Conservation (phyloP, 73 alveolate species). For the Paramecium sonneborni region DNA sequence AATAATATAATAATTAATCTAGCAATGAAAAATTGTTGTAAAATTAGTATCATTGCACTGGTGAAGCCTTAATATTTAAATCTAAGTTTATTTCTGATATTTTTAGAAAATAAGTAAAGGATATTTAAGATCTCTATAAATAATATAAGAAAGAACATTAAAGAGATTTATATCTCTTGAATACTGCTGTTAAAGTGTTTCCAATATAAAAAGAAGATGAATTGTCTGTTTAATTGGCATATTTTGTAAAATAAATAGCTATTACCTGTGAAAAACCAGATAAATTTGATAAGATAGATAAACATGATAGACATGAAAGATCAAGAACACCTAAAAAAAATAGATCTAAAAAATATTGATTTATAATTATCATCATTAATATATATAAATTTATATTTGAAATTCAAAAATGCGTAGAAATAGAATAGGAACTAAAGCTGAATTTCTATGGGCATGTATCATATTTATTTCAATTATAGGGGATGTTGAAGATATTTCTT, state of each 20-base stretch:
- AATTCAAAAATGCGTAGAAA: constrained; percentile 83
- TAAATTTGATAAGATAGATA: neutral
- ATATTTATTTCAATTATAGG: neutral
- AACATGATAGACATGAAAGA: neutral
- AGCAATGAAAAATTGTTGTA: neutral
- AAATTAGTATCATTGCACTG: constrained; percentile 18
- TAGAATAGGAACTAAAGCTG: constrained; percentile 96
- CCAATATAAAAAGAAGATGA: constrained; percentile 17
- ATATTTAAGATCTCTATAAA: constrained; percentile 30
- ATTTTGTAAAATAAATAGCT: neutral
- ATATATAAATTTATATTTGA: neutral
- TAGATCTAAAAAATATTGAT: neutral
- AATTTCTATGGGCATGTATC: constrained; percentile 93
- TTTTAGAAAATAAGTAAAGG: neutral
- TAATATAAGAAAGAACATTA: neutral
- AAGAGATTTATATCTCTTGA: constrained; percentile 20
- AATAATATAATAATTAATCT: neutral
- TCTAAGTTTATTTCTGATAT: constrained; percentile 26
- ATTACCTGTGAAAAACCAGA: neutral
- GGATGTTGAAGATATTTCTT: constrained; percentile 93
- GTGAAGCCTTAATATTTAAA: constrained; percentile 27
- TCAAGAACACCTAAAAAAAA: constrained; percentile 46
- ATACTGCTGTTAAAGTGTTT: constrained; percentile 14
- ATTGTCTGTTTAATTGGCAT: neutral
- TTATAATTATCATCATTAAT: neutral